Percentiles rank a stretch among this genome's conserved stretches.
Conservation (phyloP, 2,329 filamentous ascomycete species). For the Hymenotorrendiella dingleyae region DNA sequence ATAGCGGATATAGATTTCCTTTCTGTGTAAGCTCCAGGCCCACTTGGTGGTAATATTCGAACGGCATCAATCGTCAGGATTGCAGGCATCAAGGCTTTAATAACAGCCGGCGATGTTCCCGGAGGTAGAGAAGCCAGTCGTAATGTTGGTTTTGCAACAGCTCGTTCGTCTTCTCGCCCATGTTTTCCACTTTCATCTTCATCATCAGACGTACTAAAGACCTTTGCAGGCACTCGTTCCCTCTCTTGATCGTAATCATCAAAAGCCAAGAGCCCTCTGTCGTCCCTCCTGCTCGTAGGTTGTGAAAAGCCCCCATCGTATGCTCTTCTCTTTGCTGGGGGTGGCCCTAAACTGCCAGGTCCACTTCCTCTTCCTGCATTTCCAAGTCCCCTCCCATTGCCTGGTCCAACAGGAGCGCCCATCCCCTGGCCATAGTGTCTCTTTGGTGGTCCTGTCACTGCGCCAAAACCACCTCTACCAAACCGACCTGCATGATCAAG, state of each 20-base stretch:
- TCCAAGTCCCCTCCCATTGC: conserved; percentile 24
- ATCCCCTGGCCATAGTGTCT: conserved; percentile 56
- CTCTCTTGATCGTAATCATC: conserved; percentile 27
- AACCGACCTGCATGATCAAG: conserved; percentile 17
- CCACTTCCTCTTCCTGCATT: conserved; percentile 46
- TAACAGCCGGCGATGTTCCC: conserved; percentile 50
- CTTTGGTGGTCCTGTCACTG: conserved; percentile 37
- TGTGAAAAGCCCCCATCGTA: conserved; percentile 37
- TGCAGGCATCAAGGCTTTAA: conserved; percentile 53
- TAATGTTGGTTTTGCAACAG: conserved; percentile 56
- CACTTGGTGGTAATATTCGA: conserved; percentile 56
- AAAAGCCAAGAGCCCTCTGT: conserved; percentile 25
- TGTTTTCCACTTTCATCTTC: conserved; percentile 31
- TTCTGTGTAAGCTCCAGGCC: conserved; percentile 47
- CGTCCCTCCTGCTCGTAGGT: conserved; percentile 24
- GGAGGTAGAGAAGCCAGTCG: conserved; percentile 56
- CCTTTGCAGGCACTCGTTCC: conserved; percentile 19
- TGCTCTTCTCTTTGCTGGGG: conserved; percentile 48
- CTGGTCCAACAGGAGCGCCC: conserved; percentile 28
- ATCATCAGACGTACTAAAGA: conserved; percentile 33
- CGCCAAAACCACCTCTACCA: conserved; percentile 14
- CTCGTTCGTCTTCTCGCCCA: conserved; percentile 46
- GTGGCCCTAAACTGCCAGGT: conserved; percentile 54
- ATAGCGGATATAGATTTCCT: conserved; percentile 72
- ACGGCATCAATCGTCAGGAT: conserved; percentile 66